Conservation (phyloP, 768 basidiomycete species). For the Termitomyces sp. region DNA sequence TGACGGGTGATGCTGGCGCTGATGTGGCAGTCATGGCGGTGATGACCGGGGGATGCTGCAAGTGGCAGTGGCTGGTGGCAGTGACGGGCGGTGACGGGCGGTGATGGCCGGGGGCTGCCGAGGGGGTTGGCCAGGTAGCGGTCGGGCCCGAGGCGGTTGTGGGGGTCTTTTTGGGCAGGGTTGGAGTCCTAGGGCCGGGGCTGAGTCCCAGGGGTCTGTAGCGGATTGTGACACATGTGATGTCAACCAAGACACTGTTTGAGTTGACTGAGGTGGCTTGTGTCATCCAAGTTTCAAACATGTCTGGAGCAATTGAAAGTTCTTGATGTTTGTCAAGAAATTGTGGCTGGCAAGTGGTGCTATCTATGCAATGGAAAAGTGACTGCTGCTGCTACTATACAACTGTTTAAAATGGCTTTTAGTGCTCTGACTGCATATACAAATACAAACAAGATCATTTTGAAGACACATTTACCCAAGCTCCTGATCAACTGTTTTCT, state of each 20-base stretch:
- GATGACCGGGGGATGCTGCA: too few relatives aligned
- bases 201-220: too few relatives aligned
- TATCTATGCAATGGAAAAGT: slow-evolving; percentile 72
- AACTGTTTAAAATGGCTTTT: slow-evolving; percentile 95
- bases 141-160: too few relatives aligned
- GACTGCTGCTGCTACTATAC: slow-evolving; percentile 78
- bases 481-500: slow-evolving; percentile 96
- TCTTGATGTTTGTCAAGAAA: slow-evolving; percentile 77
- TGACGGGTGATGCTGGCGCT: too few relatives aligned
- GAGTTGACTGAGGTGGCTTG: slow-evolving; percentile 75
- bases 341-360: slow-evolving; percentile 76
- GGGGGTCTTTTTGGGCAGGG: too few relatives aligned
- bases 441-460: slow-evolving; percentile 76
- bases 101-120: too few relatives aligned
- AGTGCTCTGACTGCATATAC: slow-evolving; percentile 75
- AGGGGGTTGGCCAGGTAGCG: too few relatives aligned
- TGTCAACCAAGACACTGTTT: slow-evolving; percentile 91
- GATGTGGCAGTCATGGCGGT: too few relatives aligned
- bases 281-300: slow-evolving; percentile 74
- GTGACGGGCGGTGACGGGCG: too few relatives aligned
- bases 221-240: too few relatives aligned
- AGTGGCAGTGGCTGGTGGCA: too few relatives aligned
- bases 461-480: slow-evolving; percentile 88
- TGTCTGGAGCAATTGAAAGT: slow-evolving; percentile 82
- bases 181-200: too few relatives aligned